Percentiles rank a stretch among this genome's conserved stretches.
Conservation (phyloP, 2,329 filamentous ascomycete species). For the Phyllosticta citriasiana region DNA sequence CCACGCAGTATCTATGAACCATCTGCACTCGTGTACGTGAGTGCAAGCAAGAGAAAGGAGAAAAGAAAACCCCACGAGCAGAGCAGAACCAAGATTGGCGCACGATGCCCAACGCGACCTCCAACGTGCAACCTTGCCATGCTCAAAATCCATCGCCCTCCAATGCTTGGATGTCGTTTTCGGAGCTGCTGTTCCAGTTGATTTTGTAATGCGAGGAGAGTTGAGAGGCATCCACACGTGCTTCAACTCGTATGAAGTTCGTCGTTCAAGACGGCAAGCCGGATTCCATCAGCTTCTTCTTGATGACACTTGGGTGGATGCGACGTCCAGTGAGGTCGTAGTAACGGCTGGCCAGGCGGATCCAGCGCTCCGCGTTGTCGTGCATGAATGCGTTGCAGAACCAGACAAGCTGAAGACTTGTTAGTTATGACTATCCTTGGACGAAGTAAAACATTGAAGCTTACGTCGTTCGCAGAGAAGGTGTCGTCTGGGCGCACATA, state of each 20-base stretch:
- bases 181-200: background rate
- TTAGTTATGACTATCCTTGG: conserved; percentile 8
- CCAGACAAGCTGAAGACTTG: conserved; percentile 15
- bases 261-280: background rate
- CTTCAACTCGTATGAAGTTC: background rate
- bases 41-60: background rate
- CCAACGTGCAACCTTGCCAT: background rate
- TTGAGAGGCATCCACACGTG: background rate
- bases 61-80: background rate
- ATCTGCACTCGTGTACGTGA: background rate
- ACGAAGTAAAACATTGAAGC: background rate
- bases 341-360: conserved; percentile 38
- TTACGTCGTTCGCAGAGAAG: conserved; percentile 23
- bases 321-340: conserved; percentile 39
- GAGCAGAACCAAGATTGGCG: background rate
- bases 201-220: background rate
- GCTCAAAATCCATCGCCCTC: background rate
- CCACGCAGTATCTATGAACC: background rate
- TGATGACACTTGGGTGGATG: conserved; percentile 33
- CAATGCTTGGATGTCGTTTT: background rate
- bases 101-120: background rate
- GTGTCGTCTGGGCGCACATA: conserved; percentile 18
- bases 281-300: conserved; percentile 28
- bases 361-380: conserved; percentile 37
- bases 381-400: conserved; percentile 32